Evolutionary conservation across 2,329 filamentous ascomycete genomes (phyloP), one percentile per base, ranked within the genome.

Genomic region (Fusarium subtropicale): DNA sequence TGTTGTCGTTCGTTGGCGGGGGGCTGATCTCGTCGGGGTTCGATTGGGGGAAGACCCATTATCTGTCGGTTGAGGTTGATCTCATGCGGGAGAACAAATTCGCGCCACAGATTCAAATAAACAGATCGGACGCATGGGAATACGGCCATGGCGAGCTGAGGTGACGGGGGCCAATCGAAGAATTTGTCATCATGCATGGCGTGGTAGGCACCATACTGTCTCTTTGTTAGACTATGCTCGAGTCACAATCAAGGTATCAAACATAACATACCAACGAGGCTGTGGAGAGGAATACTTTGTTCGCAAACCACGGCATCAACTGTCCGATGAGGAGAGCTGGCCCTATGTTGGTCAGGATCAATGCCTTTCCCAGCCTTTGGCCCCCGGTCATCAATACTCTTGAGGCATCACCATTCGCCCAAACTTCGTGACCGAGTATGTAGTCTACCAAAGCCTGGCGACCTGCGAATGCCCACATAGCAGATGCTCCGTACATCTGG

Each of bases 401-500:
- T 4, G 66, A 62, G 3, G 58, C 62, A 39, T 72, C 71, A 11
- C 67, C 78, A 26, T 77, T 72, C 31, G 75, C 64, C 39, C 74
- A 67, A 68, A 76, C 71, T n/a, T 76, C 74, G 4, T 76, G 73
- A 1, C 79, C 79, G 8, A 81, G 63, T 18, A 86, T 64, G 74
- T 84, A 87, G 5, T 77, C 71, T 34, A 81, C 61, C 30, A 83
- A 75, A 16, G 81, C 79, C 15, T 83, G 80, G 5, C 80, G 80
- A 11, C 87, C 87, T 0, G 86, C 83, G 72, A 89, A 88, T 13
- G 83, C 76, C 69, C 81, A 81, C 69, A 88, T 75, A 3, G 85
- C 83, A 54, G 82, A 75, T 44, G 80, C 79, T 18, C 86, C 87
- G 69, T 89, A 90, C 72, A 83, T 81, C 47, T 85, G 83, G 46